Evolutionary conservation across 2,329 filamentous ascomycete species (phyloP), one percentile per base, ranked within the genome.

Genomic region (Colletotrichum shisoi): DNA sequence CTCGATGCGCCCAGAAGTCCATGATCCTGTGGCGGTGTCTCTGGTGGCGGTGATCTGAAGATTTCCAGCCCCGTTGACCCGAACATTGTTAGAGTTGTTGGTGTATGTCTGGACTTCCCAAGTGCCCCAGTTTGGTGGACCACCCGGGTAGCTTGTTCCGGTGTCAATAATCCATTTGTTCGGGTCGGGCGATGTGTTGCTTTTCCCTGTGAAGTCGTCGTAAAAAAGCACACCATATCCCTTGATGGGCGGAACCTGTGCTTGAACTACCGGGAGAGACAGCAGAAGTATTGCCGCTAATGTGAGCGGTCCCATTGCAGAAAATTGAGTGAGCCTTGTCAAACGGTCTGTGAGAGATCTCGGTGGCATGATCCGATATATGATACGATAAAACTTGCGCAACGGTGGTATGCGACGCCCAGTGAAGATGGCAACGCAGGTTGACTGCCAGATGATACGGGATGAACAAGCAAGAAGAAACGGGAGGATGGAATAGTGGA

Each of bases 41-140:
- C 78, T 76, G 69, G 76, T 76, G 1, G 85, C 85, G 9, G 78
- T 79, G 68, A 83, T 74, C 62, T 72, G 74, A 2, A 87, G 72
- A 0, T 83, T 83, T 51, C 76, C 76, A 39, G 79, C 78, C 39
- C 85, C 85, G 46, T 79, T 84, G 58, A 83, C 74, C 63, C 84
- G 82, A 42, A 84, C 67, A 73, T 85, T 85, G 46, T 71, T 62
- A 6, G 69, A 39, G n/a, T 73, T 74, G 46, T 71, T 71, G 37
- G 82, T 83, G 74, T 84, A 85, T 1, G 74, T 77, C 72, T 85
- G 75, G 13, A 80, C 73, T 72, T 85, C 83, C 59, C 78, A 76
- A 1, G 82, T 85, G 48, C 77, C 82, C 82, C 83, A 85, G 66
- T 80, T 75, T 3, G 73, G 61, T 0, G 81, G 73, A 0, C 82